Evolutionary conservation across 306 rosid species (phyloP).

Genomic region (Crotalaria pallida): DNA sequence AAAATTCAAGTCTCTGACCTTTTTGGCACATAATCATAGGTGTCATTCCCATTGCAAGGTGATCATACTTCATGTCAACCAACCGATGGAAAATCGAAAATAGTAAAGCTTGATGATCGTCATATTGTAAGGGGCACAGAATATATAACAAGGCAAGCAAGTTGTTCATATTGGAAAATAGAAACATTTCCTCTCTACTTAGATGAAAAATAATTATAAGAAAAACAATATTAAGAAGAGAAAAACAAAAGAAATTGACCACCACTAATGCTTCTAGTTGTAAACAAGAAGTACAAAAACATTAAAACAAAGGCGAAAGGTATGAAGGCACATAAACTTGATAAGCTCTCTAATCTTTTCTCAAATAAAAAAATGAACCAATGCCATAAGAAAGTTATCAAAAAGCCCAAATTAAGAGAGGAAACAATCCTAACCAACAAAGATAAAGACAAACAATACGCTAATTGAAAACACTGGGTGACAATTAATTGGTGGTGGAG

Average conservation of each 20-base stretch:
- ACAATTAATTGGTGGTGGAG: no score
- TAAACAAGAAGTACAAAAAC: background rate
- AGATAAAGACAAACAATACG: background rate
- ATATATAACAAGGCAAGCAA: conserved; percentile 7
- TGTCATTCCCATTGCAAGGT: conserved; percentile 88
- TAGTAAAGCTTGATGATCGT: background rate
- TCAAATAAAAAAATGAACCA: background rate
- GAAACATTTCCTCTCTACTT: background rate
- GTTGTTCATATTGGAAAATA: background rate
- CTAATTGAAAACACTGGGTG: background rate
- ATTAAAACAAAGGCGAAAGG: background rate
- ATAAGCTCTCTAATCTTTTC: background rate
- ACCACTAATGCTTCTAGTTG: background rate
- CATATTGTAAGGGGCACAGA: background rate
- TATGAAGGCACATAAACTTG: background rate
- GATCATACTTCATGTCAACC: background rate
- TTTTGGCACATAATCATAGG: conserved; percentile 82
- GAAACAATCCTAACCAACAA: background rate
- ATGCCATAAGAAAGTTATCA: background rate
- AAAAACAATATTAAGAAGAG: background rate
- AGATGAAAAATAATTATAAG: background rate
- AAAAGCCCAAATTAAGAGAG: background rate
- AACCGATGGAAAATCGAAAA: conserved; percentile 1
- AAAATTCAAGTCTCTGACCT: conserved; percentile 58
- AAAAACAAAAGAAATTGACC: background rate